Conservation (phyloP, 495 filamentous ascomycete genomes). For the Aspergillus carlsbadensis region DNA sequence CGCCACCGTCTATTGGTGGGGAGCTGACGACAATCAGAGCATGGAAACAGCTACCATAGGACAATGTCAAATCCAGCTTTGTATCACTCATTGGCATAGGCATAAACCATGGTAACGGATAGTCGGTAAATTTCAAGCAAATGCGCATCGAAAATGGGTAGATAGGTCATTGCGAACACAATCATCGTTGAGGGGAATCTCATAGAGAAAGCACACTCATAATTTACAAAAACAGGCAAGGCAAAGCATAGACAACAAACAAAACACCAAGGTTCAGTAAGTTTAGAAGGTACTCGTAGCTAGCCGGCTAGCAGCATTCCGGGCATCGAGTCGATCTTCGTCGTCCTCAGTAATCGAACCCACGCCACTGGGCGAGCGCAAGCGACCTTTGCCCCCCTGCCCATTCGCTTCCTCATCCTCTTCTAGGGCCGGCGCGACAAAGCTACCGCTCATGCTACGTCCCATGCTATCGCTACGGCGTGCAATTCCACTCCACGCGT, state of each 20-base stretch:
- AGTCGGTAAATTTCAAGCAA: no score
- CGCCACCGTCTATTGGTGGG: no score
- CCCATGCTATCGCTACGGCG: slow-evolving; percentile 73
- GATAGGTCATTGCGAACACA: slow-evolving; percentile 4
- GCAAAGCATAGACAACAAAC: background rate
- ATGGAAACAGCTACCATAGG: no score
- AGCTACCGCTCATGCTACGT: slow-evolving; percentile 73
- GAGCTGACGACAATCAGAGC: no score
- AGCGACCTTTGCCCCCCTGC: slow-evolving; percentile 47
- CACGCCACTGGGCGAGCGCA: slow-evolving; percentile 62
- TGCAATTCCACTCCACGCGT: slow-evolving; percentile 95
- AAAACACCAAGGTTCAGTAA: background rate
- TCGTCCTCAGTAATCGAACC: slow-evolving; percentile 72
- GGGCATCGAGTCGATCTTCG: slow-evolving; percentile 89
- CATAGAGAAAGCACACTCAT: slow-evolving; percentile 25
- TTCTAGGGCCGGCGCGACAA: slow-evolving; percentile 41
- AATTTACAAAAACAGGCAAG: slow-evolving; percentile 20
- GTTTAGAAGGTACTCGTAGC: slow-evolving; percentile 86
- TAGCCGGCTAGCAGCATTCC: slow-evolving; percentile 90
- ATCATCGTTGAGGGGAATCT: slow-evolving; percentile 23
- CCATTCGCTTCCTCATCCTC: slow-evolving; percentile 46
- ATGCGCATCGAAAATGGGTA: background rate
- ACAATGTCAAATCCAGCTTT: no score
- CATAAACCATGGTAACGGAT: no score
- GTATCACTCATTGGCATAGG: no score